A percentile compares a stretch with the other conserved stretches of the same genome.
These are phyloP conservation scores for Cephalotrichum gorgonifer DNA, from an alignment of 2,329 filamentous ascomycete genomes.

Conservation along the genomic window DNA sequence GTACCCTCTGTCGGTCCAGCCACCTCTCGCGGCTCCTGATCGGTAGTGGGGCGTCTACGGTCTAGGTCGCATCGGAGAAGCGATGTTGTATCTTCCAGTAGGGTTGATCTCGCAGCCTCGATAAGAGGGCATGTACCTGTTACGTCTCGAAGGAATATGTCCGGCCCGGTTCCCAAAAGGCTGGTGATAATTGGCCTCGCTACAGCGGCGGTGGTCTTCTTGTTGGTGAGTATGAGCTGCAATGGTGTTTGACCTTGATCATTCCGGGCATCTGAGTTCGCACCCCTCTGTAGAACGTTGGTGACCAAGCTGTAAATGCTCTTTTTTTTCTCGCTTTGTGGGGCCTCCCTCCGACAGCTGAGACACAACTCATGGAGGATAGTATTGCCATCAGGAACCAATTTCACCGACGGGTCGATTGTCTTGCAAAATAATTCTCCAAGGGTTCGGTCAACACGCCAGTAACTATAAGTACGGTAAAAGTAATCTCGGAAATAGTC, in stretches of 20 bases:
- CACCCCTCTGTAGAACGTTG: neutral
- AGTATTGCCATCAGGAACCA: too few species aligned
- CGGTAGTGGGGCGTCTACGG: neutral
- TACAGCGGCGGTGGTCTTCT: neutral
- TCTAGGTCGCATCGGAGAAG: neutral
- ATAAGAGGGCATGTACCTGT: neutral
- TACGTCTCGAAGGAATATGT: neutral
- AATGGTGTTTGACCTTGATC: neutral
- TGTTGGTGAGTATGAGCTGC: neutral
- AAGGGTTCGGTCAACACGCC: neutral
- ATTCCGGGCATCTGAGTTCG: neutral
- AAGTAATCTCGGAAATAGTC: neutral
- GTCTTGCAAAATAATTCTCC: too few species aligned
- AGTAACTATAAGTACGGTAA: neutral
- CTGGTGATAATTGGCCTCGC: neutral
- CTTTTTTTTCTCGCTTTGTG: neutral
- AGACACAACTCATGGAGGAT: too few species aligned
- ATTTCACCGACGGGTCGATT: too few species aligned
- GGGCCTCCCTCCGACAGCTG: too few species aligned
- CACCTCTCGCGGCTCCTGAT: neutral
- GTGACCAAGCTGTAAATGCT: neutral
- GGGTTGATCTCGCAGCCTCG: neutral
- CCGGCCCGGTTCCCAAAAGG: neutral
- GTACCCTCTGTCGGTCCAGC: neutral
- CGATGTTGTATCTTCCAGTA: neutral